Evolutionary conservation across 257 asterid genomes (phyloP).

Genomic region (Vinca minor): DNA sequence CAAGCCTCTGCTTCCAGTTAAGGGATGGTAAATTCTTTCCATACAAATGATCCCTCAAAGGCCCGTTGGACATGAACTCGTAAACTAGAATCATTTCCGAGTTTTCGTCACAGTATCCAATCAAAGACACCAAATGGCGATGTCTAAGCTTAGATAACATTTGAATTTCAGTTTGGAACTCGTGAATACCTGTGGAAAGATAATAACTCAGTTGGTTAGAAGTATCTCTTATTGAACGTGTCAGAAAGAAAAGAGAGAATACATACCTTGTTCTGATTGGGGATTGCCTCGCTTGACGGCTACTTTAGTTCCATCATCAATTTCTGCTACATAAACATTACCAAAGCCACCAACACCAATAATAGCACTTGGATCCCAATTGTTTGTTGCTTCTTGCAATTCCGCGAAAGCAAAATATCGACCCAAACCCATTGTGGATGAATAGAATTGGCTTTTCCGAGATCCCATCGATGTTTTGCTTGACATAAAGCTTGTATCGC

Average conservation of each 20-base stretch:
- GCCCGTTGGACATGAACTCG: slow-evolving; percentile 80
- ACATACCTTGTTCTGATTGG: slow-evolving; percentile 95
- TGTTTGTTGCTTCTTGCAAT: slow-evolving; percentile 67
- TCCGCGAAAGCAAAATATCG: slow-evolving; percentile 41
- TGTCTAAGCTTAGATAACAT: slow-evolving; percentile 84
- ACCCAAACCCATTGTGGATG: slow-evolving; percentile 41
- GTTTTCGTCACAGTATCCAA: slow-evolving; percentile 85
- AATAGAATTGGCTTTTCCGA: slow-evolving; percentile 42
- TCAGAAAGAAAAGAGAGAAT: no score
- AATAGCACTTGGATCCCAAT: slow-evolving; percentile 57
- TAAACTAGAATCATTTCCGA: slow-evolving; percentile 87
- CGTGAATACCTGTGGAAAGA: no score
- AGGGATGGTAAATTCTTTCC: slow-evolving; percentile 40
- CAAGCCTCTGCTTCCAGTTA: slow-evolving; percentile 75
- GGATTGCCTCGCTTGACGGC: slow-evolving; percentile 92
- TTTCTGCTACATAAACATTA: slow-evolving; percentile 58
- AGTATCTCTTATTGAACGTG: no score
- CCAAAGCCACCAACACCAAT: slow-evolving; percentile 93
- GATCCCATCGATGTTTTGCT: slow-evolving; percentile 36
- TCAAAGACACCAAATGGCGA: slow-evolving; percentile 79
- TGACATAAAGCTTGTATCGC: slow-evolving; percentile 41
- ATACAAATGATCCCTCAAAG: slow-evolving; percentile 74
- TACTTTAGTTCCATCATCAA: slow-evolving; percentile 65
- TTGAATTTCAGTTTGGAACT: slow-evolving; percentile 85
- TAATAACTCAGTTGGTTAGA: no score